Evolutionary conservation across 306 rosid genomes (phyloP).

Genomic region (Pyrus communis): DNA sequence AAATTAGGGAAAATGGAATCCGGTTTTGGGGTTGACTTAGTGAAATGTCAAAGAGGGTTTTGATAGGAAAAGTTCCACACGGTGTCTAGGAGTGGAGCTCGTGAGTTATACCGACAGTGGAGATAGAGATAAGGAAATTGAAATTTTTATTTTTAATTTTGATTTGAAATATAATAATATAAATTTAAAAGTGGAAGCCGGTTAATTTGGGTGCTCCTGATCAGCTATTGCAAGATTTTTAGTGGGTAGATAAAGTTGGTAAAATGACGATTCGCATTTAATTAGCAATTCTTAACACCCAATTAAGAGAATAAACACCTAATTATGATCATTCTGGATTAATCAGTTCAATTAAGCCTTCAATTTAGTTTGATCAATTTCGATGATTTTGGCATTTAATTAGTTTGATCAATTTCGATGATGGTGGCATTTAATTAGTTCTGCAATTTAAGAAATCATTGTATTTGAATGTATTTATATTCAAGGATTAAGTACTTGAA

Average conservation of each 20-base stretch:
- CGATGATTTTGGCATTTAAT: not conserved
- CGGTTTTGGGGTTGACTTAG: slow-evolving; percentile 29
- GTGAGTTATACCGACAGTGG: slow-evolving; percentile 45
- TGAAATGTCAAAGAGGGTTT: slow-evolving; percentile 39
- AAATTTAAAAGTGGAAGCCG: slow-evolving; percentile 3
- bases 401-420: not conserved
- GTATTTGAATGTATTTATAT: not conserved
- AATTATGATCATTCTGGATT: not conserved
- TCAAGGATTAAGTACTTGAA: too few relatives aligned
- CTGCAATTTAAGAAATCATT: not conserved
- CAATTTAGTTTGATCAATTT: not conserved
- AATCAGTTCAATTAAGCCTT: not conserved
- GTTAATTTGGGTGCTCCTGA: slow-evolving; percentile 14
- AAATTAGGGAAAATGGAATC: not conserved
- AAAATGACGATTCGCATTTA: not conserved
- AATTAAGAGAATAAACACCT: not conserved
- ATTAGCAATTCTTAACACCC: not conserved
- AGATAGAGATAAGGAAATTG: not conserved
- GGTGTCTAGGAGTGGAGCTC: slow-evolving; percentile 33
- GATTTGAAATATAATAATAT: not conserved
- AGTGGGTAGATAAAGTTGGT: slow-evolving; percentile 5
- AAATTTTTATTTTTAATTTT: not conserved
- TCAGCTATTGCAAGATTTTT: not conserved
- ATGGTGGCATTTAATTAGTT: not conserved
- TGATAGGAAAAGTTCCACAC: slow-evolving; percentile 27